Evolutionary conservation across 257 asterid species (phyloP), one percentile per base, ranked within the genome.

Genomic region (Marsdenia floribunda): DNA sequence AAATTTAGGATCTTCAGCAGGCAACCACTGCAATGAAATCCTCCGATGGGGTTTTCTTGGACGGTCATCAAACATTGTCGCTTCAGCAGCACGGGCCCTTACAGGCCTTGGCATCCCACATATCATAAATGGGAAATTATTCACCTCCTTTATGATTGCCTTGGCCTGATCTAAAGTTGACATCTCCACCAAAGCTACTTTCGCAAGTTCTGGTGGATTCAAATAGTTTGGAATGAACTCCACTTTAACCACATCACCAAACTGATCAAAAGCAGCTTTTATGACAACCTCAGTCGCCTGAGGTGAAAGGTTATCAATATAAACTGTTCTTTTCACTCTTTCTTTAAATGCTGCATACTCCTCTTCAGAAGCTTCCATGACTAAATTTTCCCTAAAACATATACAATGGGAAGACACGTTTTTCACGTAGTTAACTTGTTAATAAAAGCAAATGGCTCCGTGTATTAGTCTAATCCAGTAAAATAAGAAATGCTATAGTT

Each of bases 71-170:
- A 91, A 88, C 97, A 91, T 94, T 78, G 78, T 92, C 5, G 64
- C 21, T 47, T 40, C 83, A 54, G 97, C 96, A 73, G 89, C 80
- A 22, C 73, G 75, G 0, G 83, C 91, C 65, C 91, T 87, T 12
- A 84, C 92, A 44, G 99, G 97, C 89, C 99, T 89, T 13, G 99
- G 97, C 96, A 87, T 94, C 68, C 99, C 99, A 26, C 72, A 58
- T 21, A 92, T 66, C 99, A 94, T 94, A 74, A 94, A 85, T 2
- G 93, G 90, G 67, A 77, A 79, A 57, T 40, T 71, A 24, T 60
- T 57, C 82, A 86, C 81, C 74, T 81, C 87, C 0, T 18, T 14
- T 26, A 90, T 47, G 53, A 94, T 80, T 6, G 53, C 76, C 38
- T 6, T 18, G 4, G 93, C 97, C 84, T 80, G 90, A 76, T 78